Percentiles rank a stretch among this genome's conserved stretches.
These are phyloP conservation scores for Anthracocystis setariae DNA, from an alignment of 1,284 basidiomycete species.

Conservation along the genomic window DNA sequence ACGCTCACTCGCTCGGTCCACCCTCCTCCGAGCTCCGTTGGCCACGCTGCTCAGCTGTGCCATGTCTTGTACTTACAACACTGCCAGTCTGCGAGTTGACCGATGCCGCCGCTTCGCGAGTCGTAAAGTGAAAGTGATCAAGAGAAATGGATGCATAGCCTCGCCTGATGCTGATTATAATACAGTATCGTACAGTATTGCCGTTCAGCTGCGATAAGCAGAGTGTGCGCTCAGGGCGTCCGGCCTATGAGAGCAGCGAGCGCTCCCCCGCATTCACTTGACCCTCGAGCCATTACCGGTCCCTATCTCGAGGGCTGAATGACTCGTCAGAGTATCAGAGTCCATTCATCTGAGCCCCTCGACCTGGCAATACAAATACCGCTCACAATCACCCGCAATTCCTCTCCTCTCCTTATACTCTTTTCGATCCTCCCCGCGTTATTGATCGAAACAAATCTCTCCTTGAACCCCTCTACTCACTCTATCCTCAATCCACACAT, in stretches of 20 bases:
- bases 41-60: too few relatives aligned
- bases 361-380: slow-evolving; percentile 11
- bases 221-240: too few relatives aligned
- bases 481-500: background rate
- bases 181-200: too few relatives aligned
- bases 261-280: slow-evolving; percentile 12
- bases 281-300: background rate
- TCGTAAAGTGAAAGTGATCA: background rate
- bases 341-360: background rate
- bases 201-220: too few relatives aligned
- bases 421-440: background rate
- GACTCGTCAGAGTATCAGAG: slow-evolving; percentile 14
- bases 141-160: background rate
- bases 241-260: slow-evolving; percentile 1
- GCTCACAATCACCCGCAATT: background rate
- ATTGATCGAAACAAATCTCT: background rate
- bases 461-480: too few relatives aligned
- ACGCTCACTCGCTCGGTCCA: too few relatives aligned
- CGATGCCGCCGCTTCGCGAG: slow-evolving; percentile 8
- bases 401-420: background rate
- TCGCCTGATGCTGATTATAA: background rate
- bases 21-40: too few relatives aligned
- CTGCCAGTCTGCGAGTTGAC: too few relatives aligned
- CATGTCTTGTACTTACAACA: too few relatives aligned
- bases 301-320: background rate